Percentiles rank a stretch among this genome's conserved stretches.
Conservation (phyloP, 148 eudicot species). For the Spergularia marina region DNA sequence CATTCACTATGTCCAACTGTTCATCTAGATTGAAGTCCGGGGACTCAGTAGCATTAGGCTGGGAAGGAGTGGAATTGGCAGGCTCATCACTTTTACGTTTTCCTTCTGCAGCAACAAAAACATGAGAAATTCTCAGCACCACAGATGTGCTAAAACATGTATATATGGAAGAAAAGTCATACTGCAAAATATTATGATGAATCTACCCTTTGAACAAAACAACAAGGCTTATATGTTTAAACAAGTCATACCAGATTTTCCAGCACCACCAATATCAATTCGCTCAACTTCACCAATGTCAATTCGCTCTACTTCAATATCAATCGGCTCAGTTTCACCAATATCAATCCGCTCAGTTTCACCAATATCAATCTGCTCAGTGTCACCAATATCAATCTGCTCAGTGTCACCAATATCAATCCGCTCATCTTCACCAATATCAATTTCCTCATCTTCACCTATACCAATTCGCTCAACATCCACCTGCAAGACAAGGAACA, state of each 20-base stretch:
- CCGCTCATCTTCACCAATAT: background rate
- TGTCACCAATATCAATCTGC: background rate
- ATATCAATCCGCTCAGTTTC: slow-evolving; percentile 2
- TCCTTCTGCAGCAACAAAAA: slow-evolving; percentile 37
- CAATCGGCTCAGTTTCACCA: background rate
- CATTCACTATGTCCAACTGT: slow-evolving; percentile 69
- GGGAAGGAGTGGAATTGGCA: slow-evolving; percentile 34
- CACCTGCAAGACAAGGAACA: slow-evolving; percentile 41
- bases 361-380: slow-evolving; percentile 1
- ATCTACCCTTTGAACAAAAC: background rate
- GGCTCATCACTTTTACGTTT: slow-evolving; percentile 41
- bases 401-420: background rate
- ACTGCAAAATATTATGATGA: background rate
- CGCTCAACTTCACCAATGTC: slow-evolving; percentile 58
- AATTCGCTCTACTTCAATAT: background rate
- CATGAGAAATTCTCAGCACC: background rate
- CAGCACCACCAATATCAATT: slow-evolving; percentile 66
- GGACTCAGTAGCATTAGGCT: slow-evolving; percentile 39
- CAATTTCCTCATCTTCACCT: background rate
- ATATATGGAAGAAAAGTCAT: background rate
- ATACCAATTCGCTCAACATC: slow-evolving; percentile 53
- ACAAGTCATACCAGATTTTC: slow-evolving; percentile 47
- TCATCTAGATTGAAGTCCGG: slow-evolving; percentile 82
- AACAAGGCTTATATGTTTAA: slow-evolving; percentile 2
- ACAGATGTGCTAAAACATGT: background rate